A percentile compares a stretch with the other conserved stretches of the same genome.
phyloP scores from a whole-genome alignment of 179 eudicot genomes.

The Beta macrorhiza region DNA sequence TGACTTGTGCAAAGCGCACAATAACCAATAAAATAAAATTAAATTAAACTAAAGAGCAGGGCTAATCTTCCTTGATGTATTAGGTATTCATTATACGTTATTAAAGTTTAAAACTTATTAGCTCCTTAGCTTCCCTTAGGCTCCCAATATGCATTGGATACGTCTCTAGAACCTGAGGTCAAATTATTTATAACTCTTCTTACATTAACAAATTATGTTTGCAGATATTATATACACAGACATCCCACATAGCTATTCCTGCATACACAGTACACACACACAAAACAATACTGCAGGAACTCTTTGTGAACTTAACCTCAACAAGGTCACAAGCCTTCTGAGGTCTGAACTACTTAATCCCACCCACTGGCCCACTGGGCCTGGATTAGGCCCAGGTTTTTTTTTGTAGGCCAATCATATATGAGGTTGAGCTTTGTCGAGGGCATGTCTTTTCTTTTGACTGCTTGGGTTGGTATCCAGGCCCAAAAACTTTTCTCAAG shows the following conservation, averaged over 20 bases:
- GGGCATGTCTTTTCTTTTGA: conserved; percentile 23
- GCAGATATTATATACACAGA: not conserved
- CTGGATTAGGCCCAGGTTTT: no score
- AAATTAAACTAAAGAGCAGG: no score
- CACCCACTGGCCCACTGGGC: conserved; percentile 2
- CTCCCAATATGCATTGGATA: no score
- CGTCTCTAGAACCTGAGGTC: no score
- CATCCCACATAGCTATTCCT: not conserved
- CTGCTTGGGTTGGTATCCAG: conserved; percentile 7
- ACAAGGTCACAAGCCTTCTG: conserved; percentile 12
- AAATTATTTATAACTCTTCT: no score
- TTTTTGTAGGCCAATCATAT: not conserved
- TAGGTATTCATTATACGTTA: no score
- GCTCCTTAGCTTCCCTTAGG: no score
- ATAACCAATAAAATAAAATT: no score
- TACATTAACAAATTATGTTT: no score
- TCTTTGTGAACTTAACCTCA: conserved; percentile 13
- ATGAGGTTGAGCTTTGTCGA: conserved; percentile 24
- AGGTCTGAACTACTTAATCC: conserved; percentile 4
- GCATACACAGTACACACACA: not conserved
- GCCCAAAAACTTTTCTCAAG: conserved; percentile 8
- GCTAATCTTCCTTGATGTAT: no score
- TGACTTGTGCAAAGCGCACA: no score
- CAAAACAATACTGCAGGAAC: conserved; percentile 1
- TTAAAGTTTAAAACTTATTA: no score